phyloP scores from a whole-genome alignment of 495 filamentous ascomycete genomes.

The Penicillium odoratum region DNA sequence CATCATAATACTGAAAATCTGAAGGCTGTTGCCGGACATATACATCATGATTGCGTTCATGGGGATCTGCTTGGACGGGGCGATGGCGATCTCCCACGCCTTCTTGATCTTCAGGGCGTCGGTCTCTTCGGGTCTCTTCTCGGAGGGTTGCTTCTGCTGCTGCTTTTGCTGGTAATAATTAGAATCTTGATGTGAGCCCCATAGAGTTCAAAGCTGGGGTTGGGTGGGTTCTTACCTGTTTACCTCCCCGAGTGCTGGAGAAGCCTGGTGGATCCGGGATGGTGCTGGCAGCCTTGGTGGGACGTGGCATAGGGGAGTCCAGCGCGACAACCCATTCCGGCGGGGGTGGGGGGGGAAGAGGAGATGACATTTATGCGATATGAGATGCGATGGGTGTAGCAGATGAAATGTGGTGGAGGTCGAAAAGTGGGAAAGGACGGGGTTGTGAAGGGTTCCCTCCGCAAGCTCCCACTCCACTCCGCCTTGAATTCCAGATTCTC shows the following conservation, averaged over 20 bases:
- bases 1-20: conserved; percentile 99
- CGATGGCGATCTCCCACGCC: conserved; percentile 96
- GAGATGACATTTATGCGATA: conserved; percentile 28
- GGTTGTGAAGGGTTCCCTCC: conserved; percentile 22
- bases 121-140: conserved; percentile 68
- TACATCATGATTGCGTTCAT: conserved; percentile 99
- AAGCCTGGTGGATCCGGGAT: conserved; percentile 90
- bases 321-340: conserved; percentile 83
- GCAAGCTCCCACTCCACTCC: conserved; percentile 24
- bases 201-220: conserved; percentile 11
- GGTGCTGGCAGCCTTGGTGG: conserved; percentile 55
- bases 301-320: conserved; percentile 60
- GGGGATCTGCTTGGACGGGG: conserved; percentile 88
- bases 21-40: conserved; percentile 98
- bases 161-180: conserved; percentile 26
- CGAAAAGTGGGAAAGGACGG: conserved; percentile 14
- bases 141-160: conserved; percentile 39
- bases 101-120: conserved; percentile 97
- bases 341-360: conserved; percentile 51
- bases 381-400: conserved; percentile 6
- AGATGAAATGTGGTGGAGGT: conserved; percentile 12
- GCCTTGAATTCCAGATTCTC: conserved; percentile 18
- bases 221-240: conserved; percentile 33
- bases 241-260: conserved; percentile 52
- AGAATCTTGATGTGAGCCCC: background rate